Conservation (phyloP, 2,329 filamentous ascomycete genomes). For the Botrytis squamosa region DNA sequence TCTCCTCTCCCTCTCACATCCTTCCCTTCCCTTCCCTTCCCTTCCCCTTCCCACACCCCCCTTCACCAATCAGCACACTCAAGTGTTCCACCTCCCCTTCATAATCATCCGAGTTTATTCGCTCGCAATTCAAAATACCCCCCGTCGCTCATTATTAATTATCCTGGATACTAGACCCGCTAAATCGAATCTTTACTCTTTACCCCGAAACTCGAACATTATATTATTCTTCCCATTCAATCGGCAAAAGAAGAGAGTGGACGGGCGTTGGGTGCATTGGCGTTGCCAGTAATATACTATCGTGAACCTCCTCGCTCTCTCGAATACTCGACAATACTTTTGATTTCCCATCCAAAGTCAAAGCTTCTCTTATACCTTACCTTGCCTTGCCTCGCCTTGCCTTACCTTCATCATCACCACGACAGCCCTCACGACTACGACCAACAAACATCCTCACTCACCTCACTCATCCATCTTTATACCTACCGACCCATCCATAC, state of each 20-base stretch:
- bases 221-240: background rate
- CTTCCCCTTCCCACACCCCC: background rate
- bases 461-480: background rate
- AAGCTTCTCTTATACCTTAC: background rate
- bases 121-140: background rate
- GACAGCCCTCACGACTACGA: background rate
- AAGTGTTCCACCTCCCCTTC: background rate
- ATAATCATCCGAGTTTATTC: too few relatives aligned
- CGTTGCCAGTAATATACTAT: conserved; percentile 4
- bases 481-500: background rate
- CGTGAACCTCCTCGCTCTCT: conserved; percentile 8
- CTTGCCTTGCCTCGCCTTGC: too few relatives aligned
- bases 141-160: background rate
- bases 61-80: background rate
- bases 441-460: background rate
- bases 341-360: background rate
- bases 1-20: too few relatives aligned
- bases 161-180: background rate
- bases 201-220: conserved; percentile 2
- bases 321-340: background rate
- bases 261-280: background rate
- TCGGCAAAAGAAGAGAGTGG: background rate
- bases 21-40: background rate
- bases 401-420: background rate
- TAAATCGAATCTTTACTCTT: conserved; percentile 6